These are phyloP conservation scores for Melampsora larici-populina DNA, from an alignment of 1,284 basidiomycete genomes.

Conservation along the genomic window DNA sequence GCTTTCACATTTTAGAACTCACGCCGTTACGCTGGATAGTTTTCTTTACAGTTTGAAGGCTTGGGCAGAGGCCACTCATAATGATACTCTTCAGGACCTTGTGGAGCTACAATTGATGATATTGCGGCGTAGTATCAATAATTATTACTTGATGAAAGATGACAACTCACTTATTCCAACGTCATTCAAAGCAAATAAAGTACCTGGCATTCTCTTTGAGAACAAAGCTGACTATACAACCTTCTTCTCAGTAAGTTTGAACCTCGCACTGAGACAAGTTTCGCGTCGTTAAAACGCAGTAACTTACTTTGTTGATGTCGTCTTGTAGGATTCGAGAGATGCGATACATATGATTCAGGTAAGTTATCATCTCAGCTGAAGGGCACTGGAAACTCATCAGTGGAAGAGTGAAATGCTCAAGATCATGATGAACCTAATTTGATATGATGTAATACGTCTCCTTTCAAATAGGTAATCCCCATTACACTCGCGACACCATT, in stretches of 20 bases:
- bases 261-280: background rate
- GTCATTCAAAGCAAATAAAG: constrained; percentile 32
- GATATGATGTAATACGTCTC: no score
- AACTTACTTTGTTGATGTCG: background rate
- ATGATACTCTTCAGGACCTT: constrained; percentile 13
- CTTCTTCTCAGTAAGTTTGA: constrained; percentile 38
- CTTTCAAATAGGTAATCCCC: constrained; percentile 22
- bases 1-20: no score
- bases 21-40: background rate
- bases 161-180: constrained; percentile 2
- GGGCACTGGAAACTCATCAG: no score
- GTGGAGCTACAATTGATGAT: constrained; percentile 35
- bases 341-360: constrained; percentile 44
- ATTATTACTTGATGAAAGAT: constrained; percentile 42
- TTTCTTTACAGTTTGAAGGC: constrained; percentile 41
- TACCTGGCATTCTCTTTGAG: constrained; percentile 42
- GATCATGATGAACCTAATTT: no score
- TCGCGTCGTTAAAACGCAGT: background rate
- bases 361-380: background rate
- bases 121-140: constrained; percentile 30
- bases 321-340: constrained; percentile 36
- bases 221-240: constrained; percentile 43
- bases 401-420: no score
- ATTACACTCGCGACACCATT: constrained; percentile 39
- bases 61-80: constrained; percentile 36